Conservation (phyloP, 306 rosid species). For the Inga oerstediana region DNA sequence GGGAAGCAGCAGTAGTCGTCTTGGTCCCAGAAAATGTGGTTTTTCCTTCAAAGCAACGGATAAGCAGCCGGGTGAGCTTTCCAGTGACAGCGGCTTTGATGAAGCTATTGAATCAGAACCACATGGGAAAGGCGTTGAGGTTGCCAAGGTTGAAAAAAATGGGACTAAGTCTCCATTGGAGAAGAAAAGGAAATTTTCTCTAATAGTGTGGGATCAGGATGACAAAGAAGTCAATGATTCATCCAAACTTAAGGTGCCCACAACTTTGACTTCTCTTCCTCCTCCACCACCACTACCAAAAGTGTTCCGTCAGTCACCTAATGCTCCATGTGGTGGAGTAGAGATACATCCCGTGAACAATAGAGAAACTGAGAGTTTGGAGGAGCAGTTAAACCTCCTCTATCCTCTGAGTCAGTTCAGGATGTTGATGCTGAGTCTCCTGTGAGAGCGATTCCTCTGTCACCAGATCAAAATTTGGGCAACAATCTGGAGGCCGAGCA, state of each 20-base stretch:
- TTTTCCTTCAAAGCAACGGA: conserved; percentile 55
- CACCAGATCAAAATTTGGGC: conserved; percentile 44
- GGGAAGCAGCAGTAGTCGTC: conserved; percentile 56
- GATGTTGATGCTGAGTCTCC: conserved; percentile 37
- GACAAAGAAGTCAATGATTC: conserved; percentile 55
- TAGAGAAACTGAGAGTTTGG: conserved; percentile 35
- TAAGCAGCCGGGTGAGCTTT: conserved; percentile 93
- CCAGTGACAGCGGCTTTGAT: conserved; percentile 94
- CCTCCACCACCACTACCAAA: conserved; percentile 60
- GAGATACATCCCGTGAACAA: conserved; percentile 42
- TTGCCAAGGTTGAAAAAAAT: conserved; percentile 47
- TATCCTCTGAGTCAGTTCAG: conserved; percentile 33
- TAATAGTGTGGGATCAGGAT: conserved; percentile 93
- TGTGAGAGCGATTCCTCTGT: conserved; percentile 35
- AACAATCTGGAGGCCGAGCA: conserved; percentile 55
- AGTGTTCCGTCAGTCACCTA: conserved; percentile 49
- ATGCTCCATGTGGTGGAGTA: conserved; percentile 46
- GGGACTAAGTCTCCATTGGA: conserved; percentile 46
- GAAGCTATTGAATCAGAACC: conserved; percentile 72
- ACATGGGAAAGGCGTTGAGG: conserved; percentile 43
- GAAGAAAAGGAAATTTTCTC: conserved; percentile 91
- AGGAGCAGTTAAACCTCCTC: conserved; percentile 34
- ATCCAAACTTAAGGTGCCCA: conserved; percentile 48
- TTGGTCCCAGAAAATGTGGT: conserved; percentile 62
- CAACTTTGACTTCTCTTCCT: conserved; percentile 43